phyloP scores from a whole-genome alignment of 2,329 filamentous ascomycete genomes.

The Cladosporium colombiae region DNA sequence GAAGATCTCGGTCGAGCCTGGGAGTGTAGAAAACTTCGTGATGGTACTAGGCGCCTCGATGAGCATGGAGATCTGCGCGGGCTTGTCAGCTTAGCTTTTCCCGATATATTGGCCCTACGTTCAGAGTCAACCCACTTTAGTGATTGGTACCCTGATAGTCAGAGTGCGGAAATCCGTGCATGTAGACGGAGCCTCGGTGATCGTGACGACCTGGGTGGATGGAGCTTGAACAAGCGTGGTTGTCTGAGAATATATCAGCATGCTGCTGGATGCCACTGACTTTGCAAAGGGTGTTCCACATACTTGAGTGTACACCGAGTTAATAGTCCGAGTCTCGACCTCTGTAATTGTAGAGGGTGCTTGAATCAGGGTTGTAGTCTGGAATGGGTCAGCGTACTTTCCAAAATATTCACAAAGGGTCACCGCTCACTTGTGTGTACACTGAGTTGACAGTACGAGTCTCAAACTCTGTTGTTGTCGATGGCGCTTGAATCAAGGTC shows the following conservation, averaged over 20 bases:
- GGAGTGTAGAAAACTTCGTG: constrained; percentile 1
- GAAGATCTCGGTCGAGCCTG: background rate
- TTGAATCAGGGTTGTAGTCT: background rate
- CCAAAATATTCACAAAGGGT: background rate
- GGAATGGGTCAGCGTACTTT: background rate
- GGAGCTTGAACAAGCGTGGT: constrained; percentile 5
- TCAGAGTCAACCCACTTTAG: background rate
- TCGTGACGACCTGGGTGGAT: constrained; percentile 1
- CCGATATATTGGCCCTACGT: accelerated
- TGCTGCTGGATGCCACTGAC: background rate
- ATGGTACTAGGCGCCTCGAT: constrained; percentile 6
- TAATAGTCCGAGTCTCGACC: background rate
- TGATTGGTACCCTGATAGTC: background rate
- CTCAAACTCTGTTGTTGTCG: background rate
- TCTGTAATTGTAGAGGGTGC: background rate
- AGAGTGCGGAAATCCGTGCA: constrained; percentile 1
- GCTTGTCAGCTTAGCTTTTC: background rate
- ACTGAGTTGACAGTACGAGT: background rate
- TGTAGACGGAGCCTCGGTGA: constrained; percentile 1
- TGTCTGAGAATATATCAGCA: background rate
- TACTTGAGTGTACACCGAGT: background rate
- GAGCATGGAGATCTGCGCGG: background rate
- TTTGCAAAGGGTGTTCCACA: background rate
- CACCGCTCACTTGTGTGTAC: background rate
- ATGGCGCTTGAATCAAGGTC: background rate